Base-by-base conservation (phyloP, 768 basidiomycete species). In the Amanita molliuscula region DNA sequence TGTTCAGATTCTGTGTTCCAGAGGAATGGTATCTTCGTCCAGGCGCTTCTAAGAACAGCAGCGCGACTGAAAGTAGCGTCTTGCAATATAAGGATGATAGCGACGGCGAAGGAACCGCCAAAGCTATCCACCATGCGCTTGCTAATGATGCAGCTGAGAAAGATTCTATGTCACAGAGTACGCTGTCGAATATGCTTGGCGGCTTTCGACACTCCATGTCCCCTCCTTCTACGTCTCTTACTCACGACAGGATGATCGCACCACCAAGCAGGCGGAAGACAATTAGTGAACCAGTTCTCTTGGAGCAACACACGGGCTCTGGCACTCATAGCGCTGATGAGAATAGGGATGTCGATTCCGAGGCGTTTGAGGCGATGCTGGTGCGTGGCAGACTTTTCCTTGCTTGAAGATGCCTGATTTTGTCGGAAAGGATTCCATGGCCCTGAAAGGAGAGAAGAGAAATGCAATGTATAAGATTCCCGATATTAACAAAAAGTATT, bases 1-100 rank as follows among this genome's bases (percentile, higher is more conserved):
- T 55, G 6, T 78, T 84, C 58, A 72, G 74, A 23, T 75, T 89
- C 49, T 84, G 81, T 53, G 78, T 91, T 6, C 84, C 84, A 1
- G 84, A 84, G 47, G 82, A 84, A 59, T 90, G 83, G 88, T 90
- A 79, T 63, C 78, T 80, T 50, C 76, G 84, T 15, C 78, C 80
- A 0, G 68, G 65, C 34, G 58, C 72, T 2, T 77, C 79, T 11
- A 2, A 72, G 80, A 26, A 65, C 70, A 21, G 78, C 77, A 0
- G 65, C 79, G 40, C 67, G 67, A 71, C 75, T 3, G 67, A 79
- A 54, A 76, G 77, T 55, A 66, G 64, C 6, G 75, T 74, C 5
- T 67, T 69, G 37, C 65, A 68, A 15, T 67, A 66, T 18, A 72
- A 72, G 10, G 65, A 67, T 33, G 66, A 66, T 7, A 65, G 65